Conservation (phyloP, 192 early-diverging fungal genomes). For the Gamsiella multidivaricata region DNA sequence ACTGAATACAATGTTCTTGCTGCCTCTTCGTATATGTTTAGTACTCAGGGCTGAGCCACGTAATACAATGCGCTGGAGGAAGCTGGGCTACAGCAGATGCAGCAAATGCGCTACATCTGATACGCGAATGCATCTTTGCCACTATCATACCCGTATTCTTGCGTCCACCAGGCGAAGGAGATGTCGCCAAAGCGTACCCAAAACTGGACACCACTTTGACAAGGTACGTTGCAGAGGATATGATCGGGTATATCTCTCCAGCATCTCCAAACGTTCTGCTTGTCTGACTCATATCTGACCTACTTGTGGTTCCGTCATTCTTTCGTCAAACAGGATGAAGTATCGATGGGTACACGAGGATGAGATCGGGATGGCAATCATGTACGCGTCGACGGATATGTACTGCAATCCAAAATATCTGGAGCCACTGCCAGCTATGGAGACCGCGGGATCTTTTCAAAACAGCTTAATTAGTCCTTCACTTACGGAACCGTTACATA, state of each 20-base stretch:
- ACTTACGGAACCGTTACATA: background rate
- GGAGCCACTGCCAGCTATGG: slow-evolving; percentile 10
- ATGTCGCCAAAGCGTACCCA: slow-evolving; percentile 1
- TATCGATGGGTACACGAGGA: slow-evolving; percentile 49
- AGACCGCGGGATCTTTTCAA: slow-evolving; percentile 6
- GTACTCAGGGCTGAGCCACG: slow-evolving; percentile 23
- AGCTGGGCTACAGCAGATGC: slow-evolving; percentile 11
- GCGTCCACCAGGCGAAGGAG: background rate
- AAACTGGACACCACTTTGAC: slow-evolving; percentile 15
- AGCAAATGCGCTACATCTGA: background rate
- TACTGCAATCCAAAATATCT: slow-evolving; percentile 48
- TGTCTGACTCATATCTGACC: no score
- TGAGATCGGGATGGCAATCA: slow-evolving; percentile 37
- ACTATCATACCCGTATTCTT: slow-evolving; percentile 38
- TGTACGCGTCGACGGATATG: slow-evolving; percentile 34
- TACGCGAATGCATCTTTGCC: slow-evolving; percentile 17
- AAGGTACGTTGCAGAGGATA: slow-evolving; percentile 11
- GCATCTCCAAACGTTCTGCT: no score
- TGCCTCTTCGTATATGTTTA: background rate
- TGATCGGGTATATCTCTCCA: background rate
- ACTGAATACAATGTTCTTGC: no score
- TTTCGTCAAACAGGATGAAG: slow-evolving; percentile 20
- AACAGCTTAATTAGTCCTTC: slow-evolving; percentile 1
- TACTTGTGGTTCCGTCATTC: no score
- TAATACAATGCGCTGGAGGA: slow-evolving; percentile 39